Evolutionary conservation across 176 grass and related monocot genomes (phyloP).

Genomic region (Eragrostis nindensis): DNA sequence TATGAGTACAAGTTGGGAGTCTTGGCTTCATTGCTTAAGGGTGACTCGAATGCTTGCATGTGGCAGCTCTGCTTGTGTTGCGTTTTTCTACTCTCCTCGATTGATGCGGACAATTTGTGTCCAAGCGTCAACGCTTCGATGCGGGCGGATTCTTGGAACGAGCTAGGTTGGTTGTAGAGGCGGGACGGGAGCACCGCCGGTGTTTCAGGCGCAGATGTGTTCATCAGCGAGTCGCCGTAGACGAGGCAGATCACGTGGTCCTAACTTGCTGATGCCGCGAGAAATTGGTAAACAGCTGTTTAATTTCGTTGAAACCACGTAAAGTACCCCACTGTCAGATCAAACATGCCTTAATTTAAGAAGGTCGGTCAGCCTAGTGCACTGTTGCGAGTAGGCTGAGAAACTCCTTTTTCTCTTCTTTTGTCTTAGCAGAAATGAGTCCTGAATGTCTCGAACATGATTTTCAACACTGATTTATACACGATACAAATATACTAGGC

Average conservation of each 20-base stretch:
- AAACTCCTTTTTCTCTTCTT: too few relatives aligned
- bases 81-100: not conserved
- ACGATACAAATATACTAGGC: too few relatives aligned
- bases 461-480: too few relatives aligned
- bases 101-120: not conserved
- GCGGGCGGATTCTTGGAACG: not conserved
- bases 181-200: not conserved
- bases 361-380: not conserved
- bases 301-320: not conserved
- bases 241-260: not conserved
- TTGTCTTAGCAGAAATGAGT: too few relatives aligned
- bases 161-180: not conserved
- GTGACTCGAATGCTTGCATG: not conserved
- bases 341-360: slow-evolving; percentile 4
- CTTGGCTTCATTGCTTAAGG: not conserved
- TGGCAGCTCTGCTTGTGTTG: not conserved
- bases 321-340: not conserved
- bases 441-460: too few relatives aligned
- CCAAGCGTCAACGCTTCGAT: slow-evolving; percentile 30
- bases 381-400: not conserved
- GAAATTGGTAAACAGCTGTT: not conserved
- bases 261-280: not conserved
- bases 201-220: not conserved
- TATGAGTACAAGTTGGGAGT: too few relatives aligned
- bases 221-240: not conserved